Conservation (phyloP, 2,329 filamentous ascomycete genomes). For the Bisporella sp. region DNA sequence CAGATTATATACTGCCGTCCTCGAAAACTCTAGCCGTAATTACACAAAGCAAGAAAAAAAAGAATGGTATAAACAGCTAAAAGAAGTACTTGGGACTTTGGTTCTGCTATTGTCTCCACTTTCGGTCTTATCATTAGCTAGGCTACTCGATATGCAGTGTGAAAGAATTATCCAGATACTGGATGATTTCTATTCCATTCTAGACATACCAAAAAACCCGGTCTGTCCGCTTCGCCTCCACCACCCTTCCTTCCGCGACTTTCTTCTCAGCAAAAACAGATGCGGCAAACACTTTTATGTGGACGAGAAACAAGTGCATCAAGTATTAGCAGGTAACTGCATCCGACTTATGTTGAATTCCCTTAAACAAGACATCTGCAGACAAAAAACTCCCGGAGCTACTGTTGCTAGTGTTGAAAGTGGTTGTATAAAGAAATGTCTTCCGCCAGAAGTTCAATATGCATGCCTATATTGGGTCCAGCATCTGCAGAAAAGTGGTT, state of each 20-base stretch:
- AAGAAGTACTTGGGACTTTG: slow-evolving; percentile 8
- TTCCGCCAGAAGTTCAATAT: no score
- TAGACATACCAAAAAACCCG: slow-evolving; percentile 17
- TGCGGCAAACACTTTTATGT: slow-evolving; percentile 14
- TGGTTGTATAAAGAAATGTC: not conserved
- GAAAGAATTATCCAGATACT: slow-evolving; percentile 4
- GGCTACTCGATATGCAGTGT: slow-evolving; percentile 1
- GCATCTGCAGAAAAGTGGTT: no score
- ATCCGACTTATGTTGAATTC: not conserved
- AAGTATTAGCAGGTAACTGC: not conserved
- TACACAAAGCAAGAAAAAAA: slow-evolving; percentile 10
- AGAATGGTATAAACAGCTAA: slow-evolving; percentile 4
- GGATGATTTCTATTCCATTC: slow-evolving; percentile 13
- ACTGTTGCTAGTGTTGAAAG: not conserved
- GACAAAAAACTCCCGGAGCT: not conserved
- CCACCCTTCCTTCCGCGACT: no score
- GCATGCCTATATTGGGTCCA: no score
- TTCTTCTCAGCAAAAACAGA: no score
- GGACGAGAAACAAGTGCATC: no score
- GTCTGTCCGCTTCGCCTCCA: no score
- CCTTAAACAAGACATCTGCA: not conserved
- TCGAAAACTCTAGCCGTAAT: slow-evolving; percentile 7
- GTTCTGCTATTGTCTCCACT: slow-evolving; percentile 7
- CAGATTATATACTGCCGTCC: slow-evolving; percentile 10
- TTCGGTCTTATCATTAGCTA: slow-evolving; percentile 3